Evolutionary conservation across 805 yeast species (phyloP), one percentile per base, ranked within the genome.

Genomic region (Torulaspora quercuum): DNA sequence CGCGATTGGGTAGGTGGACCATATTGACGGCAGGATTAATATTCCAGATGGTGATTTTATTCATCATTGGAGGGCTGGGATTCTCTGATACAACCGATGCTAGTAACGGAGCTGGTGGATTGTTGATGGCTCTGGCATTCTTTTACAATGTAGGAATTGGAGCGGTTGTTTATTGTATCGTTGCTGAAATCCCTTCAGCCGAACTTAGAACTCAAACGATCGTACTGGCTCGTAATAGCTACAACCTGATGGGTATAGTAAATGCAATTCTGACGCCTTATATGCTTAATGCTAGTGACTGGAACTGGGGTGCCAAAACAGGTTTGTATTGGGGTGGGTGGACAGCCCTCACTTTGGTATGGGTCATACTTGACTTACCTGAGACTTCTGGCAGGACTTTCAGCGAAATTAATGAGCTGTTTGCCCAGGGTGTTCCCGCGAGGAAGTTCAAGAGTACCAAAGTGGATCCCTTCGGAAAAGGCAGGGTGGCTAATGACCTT

Each of bases 401-500:
- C 51, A 80, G 76, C 33, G 83, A 79, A 50, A 61, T 79, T 51
- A 83, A 78, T 56, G 60, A 63, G 36, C 59, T 78, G 62, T 79
- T 77, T 57, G 64, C 54, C 25, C 54, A 49, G 37, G 37, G 49
- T 5, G 48, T 70, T 41, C 70, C 72, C 6, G 75, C 78, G 5
- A 69, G 77, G 55, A 58, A 67, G 47, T 72, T 72, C 59, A 59
- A 57, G 38, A 35, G 38, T 20, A 61, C 71, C 18, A 59, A 59
- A 25, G 72, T 65, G 33, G 62, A 64, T 7, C 69, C 67, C 11
- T 69, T 68, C 44, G 59, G 36, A 8, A 26, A 25, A 10, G 27
- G 7, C 2, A 16, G 21, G 11, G 12, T n/a, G n/a, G 15, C 6
- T 13, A n/a, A 19, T 20, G 22, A 14, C 13, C 6, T 15, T 15